Evolutionary conservation across 768 basidiomycete genomes (phyloP).

Genomic region (Suillus decipiens): DNA sequence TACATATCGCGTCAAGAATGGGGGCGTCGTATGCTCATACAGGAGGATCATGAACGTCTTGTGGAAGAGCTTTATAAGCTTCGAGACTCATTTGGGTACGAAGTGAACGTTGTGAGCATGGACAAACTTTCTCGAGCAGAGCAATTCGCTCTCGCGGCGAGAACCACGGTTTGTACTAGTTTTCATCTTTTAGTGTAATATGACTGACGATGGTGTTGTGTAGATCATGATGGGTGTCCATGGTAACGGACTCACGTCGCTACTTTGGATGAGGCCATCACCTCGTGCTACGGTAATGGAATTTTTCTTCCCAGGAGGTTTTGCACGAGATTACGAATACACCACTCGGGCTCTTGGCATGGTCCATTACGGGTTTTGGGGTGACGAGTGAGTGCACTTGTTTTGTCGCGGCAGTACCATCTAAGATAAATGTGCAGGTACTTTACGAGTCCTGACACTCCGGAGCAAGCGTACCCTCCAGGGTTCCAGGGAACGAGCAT

Average conservation of each 20-base stretch:
- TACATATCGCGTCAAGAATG: slow-evolving; percentile 90
- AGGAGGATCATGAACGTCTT: slow-evolving; percentile 75
- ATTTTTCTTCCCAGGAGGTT: slow-evolving; percentile 84
- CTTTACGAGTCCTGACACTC: slow-evolving; percentile 75
- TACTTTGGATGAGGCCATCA: slow-evolving; percentile 91
- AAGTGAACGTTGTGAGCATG: slow-evolving; percentile 86
- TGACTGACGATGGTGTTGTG: slow-evolving; percentile 5
- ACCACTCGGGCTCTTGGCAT: slow-evolving; percentile 83
- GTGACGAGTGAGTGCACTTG: slow-evolving; percentile 48
- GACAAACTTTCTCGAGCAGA: slow-evolving; percentile 80
- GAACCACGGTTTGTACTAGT: slow-evolving; percentile 72
- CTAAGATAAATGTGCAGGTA: slow-evolving; percentile 39
- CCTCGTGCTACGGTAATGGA: slow-evolving; percentile 87
- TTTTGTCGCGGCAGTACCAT: neutral
- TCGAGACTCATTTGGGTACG: slow-evolving; percentile 72
- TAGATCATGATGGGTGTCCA: slow-evolving; percentile 96
- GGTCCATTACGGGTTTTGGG: slow-evolving; percentile 86
- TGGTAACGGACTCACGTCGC: slow-evolving; percentile 86
- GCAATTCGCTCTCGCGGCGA: slow-evolving; percentile 77
- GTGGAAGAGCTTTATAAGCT: slow-evolving; percentile 74
- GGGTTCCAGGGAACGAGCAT: slow-evolving; percentile 92
- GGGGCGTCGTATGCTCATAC: slow-evolving; percentile 80
- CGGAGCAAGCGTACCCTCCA: slow-evolving; percentile 70
- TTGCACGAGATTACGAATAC: slow-evolving; percentile 85
- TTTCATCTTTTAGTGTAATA: neutral